Evolutionary conservation across 306 rosid genomes (phyloP).

Genomic region (Canavalia ensiformis): DNA sequence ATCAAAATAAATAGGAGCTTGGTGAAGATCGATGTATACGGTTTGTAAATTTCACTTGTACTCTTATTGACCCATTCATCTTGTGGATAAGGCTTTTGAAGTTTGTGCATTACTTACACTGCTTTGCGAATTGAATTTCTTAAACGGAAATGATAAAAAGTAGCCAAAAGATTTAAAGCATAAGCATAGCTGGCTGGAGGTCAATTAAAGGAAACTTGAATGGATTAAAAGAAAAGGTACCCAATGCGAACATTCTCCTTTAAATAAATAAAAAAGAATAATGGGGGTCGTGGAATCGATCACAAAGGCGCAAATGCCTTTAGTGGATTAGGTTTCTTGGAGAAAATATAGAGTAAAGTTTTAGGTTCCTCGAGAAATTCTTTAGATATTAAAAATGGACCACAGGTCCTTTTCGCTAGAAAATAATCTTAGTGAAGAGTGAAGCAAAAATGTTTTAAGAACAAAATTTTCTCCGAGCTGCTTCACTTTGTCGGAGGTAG

Average conservation of each 20-base stretch:
- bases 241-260: slow-evolving; percentile 6
- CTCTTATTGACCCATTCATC: slow-evolving; percentile 16
- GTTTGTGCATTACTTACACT: slow-evolving; percentile 14
- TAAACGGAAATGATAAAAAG: slow-evolving; percentile 15
- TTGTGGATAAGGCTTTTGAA: slow-evolving; percentile 38
- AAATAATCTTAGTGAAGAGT: slow-evolving; percentile 14
- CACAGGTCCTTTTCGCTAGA: slow-evolving; percentile 31
- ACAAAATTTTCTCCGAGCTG: slow-evolving; percentile 4
- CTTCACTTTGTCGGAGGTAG: background rate
- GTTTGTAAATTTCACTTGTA: background rate
- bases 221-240: slow-evolving; percentile 44
- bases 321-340: slow-evolving; percentile 49
- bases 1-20: background rate
- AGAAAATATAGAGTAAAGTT: slow-evolving; percentile 33
- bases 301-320: slow-evolving; percentile 34
- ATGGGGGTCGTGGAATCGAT: slow-evolving; percentile 35
- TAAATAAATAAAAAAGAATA: slow-evolving; percentile 25
- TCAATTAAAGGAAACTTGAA: slow-evolving; percentile 43
- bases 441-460: slow-evolving; percentile 5
- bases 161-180: slow-evolving; percentile 37
- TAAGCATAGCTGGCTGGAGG: slow-evolving; percentile 41
- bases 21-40: background rate
- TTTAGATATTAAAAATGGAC: slow-evolving; percentile 23
- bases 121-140: slow-evolving; percentile 29
- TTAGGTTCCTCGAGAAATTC: slow-evolving; percentile 12